Evolutionary conservation across 2,329 filamentous ascomycete species (phyloP), one percentile per base, ranked within the genome.

Genomic region (Cercospora sp.): DNA sequence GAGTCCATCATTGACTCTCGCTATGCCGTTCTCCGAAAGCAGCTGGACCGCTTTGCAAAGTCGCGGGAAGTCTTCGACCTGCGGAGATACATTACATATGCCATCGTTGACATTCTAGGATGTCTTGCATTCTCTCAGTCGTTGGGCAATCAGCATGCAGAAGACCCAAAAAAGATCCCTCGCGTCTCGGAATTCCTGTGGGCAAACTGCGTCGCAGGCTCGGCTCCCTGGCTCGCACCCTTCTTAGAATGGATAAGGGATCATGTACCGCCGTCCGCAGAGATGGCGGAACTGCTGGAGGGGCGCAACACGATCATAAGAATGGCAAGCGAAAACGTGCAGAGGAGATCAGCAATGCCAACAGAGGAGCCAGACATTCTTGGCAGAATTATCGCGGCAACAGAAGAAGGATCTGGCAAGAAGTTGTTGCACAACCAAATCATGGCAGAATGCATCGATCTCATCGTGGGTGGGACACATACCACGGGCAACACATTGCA

Each of bases 61-160:
- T 59, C 31, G 4, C 30, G 42, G 13, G 40, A 67, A 20, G 10
- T 28, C 10, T 67, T 64, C 26, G 65, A 67, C 33, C 28, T 67
- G 16, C 45, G 55, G 20, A 40, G 28, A 7, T 65, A 55, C 45
- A 60, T 68, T 40, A 53, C 36, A 7, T 58, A 58, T 42, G 45
- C 30, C 12, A 61, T 68, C 18, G 30, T 66, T 13, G 66, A 68
- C 57, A 48, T 60, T 28, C 42, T 69, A 20, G 51, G 60, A 12
- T 53, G 57, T 12, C 30, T 59, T 20, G 60, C 60, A 8, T 67
- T 64, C 55, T 51, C 51, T 36, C 42, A 64, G 16, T 16, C 57
- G 1, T 65, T 65, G 45, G 58, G 58, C 2, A 53, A 48, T 13
- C 66, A 68, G 42, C 55, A 40, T 8, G 58, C 40, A n/a, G 63